Conservation (phyloP, 148 eudicot genomes). For the Pouteria glomerata region DNA sequence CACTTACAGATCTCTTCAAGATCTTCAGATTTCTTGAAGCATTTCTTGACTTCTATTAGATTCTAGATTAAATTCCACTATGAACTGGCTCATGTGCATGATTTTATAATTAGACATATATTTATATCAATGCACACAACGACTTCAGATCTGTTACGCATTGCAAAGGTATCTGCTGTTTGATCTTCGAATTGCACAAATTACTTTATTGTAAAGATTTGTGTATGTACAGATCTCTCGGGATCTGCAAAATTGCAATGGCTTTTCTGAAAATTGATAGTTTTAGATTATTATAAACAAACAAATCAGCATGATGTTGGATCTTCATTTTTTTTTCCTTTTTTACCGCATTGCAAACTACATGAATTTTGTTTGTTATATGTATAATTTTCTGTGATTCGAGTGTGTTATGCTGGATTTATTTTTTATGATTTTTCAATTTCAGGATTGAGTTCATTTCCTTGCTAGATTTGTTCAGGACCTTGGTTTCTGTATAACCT, state of each 20-base stretch:
- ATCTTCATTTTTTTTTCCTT: background rate
- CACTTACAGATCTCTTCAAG: no score
- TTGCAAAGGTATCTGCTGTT: no score
- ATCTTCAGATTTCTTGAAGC: no score
- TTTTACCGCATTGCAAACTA: background rate
- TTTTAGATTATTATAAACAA: background rate
- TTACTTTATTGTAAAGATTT: background rate
- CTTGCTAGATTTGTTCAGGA: background rate
- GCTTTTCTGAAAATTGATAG: background rate
- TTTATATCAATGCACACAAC: no score
- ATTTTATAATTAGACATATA: no score
- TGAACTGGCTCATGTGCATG: no score
- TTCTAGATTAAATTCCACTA: no score
- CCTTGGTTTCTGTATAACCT: background rate
- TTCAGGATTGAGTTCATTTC: background rate
- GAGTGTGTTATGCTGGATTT: background rate
- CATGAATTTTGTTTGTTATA: background rate
- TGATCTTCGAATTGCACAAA: background rate
- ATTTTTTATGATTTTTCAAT: background rate
- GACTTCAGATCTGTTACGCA: no score
- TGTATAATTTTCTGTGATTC: background rate
- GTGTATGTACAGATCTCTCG: background rate
- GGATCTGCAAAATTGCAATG: background rate
- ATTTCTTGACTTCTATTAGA: no score
- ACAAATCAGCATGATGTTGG: background rate